These are phyloP conservation scores for Sclerotinia minor DNA, from an alignment of 2,329 filamentous ascomycete species.

Conservation along the genomic window DNA sequence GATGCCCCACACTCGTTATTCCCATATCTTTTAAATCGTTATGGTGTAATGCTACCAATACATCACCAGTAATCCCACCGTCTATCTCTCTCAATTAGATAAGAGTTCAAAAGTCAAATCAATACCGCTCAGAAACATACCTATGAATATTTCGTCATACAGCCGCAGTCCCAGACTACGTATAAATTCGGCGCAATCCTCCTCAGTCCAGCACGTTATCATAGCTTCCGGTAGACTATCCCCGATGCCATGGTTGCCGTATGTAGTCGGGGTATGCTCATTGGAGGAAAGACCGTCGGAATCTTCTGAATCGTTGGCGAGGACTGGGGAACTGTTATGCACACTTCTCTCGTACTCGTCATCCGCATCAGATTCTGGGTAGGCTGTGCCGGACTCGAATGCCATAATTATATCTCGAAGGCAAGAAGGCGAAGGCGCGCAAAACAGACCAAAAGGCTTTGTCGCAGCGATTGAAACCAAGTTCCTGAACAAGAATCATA, in stretches of 20 bases:
- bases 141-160: slow-evolving; percentile 80
- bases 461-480: slow-evolving; percentile 24
- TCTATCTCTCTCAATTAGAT: slow-evolving; percentile 54
- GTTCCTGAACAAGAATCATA: slow-evolving; percentile 23
- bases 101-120: neutral
- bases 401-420: slow-evolving; percentile 44
- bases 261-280: slow-evolving; percentile 79
- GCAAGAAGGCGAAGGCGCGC: slow-evolving; percentile 18
- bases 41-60: slow-evolving; percentile 82
- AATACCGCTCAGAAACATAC: slow-evolving; percentile 51
- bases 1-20: slow-evolving; percentile 87
- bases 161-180: slow-evolving; percentile 75
- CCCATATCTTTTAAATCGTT: slow-evolving; percentile 96
- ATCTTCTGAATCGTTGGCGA: slow-evolving; percentile 66
- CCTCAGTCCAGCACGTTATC: slow-evolving; percentile 77
- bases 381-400: slow-evolving; percentile 66
- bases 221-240: slow-evolving; percentile 71
- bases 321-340: slow-evolving; percentile 65
- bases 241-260: slow-evolving; percentile 64
- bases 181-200: slow-evolving; percentile 90
- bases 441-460: slow-evolving; percentile 20
- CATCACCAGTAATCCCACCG: slow-evolving; percentile 92
- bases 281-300: slow-evolving; percentile 65
- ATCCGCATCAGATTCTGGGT: slow-evolving; percentile 78
- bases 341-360: slow-evolving; percentile 80